These are phyloP conservation scores for Tulasnella calospora DNA, from an alignment of 768 basidiomycete species.

Conservation along the genomic window DNA sequence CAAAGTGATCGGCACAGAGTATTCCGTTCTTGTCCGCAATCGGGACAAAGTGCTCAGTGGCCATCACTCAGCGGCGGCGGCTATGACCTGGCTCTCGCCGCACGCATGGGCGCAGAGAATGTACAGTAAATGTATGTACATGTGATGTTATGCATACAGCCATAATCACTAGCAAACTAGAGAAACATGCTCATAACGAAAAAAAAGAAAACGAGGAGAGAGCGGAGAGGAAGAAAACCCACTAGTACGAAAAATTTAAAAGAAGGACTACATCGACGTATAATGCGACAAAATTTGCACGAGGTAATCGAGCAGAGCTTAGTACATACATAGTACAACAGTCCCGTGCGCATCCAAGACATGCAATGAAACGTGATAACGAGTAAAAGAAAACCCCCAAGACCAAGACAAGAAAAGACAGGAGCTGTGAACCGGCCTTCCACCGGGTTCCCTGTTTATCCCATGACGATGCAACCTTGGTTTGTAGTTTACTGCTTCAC, in stretches of 20 bases:
- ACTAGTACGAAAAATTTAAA: background rate
- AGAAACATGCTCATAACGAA: background rate
- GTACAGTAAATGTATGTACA: background rate
- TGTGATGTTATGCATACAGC: conserved; percentile 8
- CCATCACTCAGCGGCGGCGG: conserved; percentile 6
- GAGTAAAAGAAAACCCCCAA: background rate
- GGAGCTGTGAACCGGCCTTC: background rate
- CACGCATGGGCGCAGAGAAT: background rate
- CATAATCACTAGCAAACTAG: background rate
- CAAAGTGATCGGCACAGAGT: background rate
- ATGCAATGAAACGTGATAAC: background rate
- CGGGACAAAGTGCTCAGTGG: background rate
- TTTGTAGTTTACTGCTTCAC: background rate
- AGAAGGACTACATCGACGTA: background rate
- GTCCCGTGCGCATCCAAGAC: background rate
- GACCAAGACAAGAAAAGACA: background rate
- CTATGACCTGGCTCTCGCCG: background rate
- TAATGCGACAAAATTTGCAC: background rate
- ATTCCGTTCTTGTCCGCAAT: background rate
- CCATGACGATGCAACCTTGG: background rate
- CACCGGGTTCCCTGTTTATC: background rate
- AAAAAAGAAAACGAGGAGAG: background rate
- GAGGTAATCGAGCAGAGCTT: background rate
- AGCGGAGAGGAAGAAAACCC: background rate
- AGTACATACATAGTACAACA: conserved; percentile 3